Evolutionary conservation across 2,329 filamentous ascomycete genomes (phyloP), one percentile per base, ranked within the genome.

Genomic region (Xylaria sp.): DNA sequence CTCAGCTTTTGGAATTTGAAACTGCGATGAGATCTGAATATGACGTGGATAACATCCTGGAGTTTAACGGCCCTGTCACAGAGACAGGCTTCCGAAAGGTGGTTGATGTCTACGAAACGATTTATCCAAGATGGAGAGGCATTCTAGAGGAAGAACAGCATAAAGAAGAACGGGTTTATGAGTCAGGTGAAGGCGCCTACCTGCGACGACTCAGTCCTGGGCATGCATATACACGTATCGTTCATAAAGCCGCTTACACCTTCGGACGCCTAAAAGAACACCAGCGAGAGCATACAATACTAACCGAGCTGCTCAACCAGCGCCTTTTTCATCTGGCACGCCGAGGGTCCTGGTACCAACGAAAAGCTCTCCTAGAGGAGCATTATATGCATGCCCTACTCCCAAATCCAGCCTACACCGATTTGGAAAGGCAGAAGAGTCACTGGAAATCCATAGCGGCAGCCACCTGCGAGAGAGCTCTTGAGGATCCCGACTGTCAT

Each of bases 341-440:
- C 31, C 88, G 96, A 47, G 96, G 96, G 0, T 88, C 90, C 0
- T 99, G 96, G 96, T 98, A 98, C 77, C 94, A 97, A 76, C 92
- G 96, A 22, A 97, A 96, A 79, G 96, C 95, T 0, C 82, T 99
- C 0, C 79, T 99, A 1, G 96, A 99, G 81, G 96, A 99, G 77
- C 94, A 96, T 76, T 98, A 99, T 78, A 94, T 98, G 92, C 86
- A 89, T 74, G 82, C 85, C 4, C 76, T 92, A 5, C 84, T 82
- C 33, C 81, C 85, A 0, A 78, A 78, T 1, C 78, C 79, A 0
- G 72, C 73, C 1, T 79, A 77, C 5, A 65, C 74, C 3, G 77
- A 83, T 38, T 49, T 74, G 3, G 84, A 85, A 31, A 75, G 80
- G 58, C 91, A 91, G 75, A 96, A 92, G 80, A 95, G 90, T 73